Evolutionary conservation across 176 grass and related monocot species (phyloP).

Genomic region (Avena eriantha): DNA sequence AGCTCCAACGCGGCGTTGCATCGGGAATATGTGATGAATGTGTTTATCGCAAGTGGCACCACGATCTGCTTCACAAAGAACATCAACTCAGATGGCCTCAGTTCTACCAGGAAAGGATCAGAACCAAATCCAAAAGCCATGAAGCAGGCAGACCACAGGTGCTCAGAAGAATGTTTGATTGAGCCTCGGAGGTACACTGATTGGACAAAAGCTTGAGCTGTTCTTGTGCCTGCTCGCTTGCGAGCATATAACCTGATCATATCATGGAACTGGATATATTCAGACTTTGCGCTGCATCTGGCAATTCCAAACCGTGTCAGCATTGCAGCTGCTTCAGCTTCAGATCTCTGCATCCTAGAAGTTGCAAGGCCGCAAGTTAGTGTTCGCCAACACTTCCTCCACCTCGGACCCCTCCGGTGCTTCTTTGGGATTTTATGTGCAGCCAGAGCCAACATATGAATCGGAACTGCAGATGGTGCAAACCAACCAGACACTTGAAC

Average conservation of each 20-base stretch:
- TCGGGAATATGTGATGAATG: slow-evolving; percentile 84
- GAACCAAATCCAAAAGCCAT: slow-evolving; percentile 83
- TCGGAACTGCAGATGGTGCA: slow-evolving; percentile 68
- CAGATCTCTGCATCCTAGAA: slow-evolving; percentile 78
- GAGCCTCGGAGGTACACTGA: slow-evolving; percentile 88
- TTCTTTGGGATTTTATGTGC: slow-evolving; percentile 89
- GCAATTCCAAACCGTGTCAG: slow-evolving; percentile 92
- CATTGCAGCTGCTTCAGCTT: slow-evolving; percentile 91
- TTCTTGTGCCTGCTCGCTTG: slow-evolving; percentile 60
- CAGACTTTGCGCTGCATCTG: slow-evolving; percentile 64
- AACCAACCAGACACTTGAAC: slow-evolving; percentile 91
- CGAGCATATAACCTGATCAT: slow-evolving; percentile 85
- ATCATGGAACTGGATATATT: slow-evolving; percentile 82
- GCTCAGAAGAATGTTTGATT: slow-evolving; percentile 71
- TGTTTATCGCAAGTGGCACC: slow-evolving; percentile 85
- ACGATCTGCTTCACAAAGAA: slow-evolving; percentile 82
- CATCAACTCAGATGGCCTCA: slow-evolving; percentile 73
- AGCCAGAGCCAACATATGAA: slow-evolving; percentile 78
- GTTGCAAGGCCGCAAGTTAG: slow-evolving; percentile 62
- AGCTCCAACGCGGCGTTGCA: slow-evolving; percentile 82
- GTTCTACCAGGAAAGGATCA: slow-evolving; percentile 75
- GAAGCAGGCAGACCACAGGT: slow-evolving; percentile 92
- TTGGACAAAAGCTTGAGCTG: slow-evolving; percentile 72
- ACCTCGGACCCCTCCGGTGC: slow-evolving; percentile 58
- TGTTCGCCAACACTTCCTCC: slow-evolving; percentile 69